Percentiles rank a stretch among this genome's conserved stretches.
Evolutionary conservation across 1,139 yeast species (phyloP).

Genomic region (Pichia sp.): DNA sequence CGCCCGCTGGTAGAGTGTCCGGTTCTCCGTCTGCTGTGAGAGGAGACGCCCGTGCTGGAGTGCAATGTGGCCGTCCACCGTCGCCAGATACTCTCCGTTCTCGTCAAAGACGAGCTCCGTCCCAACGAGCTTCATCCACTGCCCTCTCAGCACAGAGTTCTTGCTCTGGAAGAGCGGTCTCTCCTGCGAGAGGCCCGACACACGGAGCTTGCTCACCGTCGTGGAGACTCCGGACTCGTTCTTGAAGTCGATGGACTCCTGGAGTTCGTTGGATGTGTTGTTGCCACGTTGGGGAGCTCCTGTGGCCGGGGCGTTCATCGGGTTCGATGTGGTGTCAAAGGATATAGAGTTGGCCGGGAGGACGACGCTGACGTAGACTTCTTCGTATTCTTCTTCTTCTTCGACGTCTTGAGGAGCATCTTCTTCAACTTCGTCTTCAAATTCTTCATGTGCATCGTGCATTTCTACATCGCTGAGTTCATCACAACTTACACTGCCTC

Average conservation of each 20-base stretch:
- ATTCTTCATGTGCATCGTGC: slow-evolving; percentile 14
- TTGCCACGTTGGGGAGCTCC: neutral
- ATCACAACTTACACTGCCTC: slow-evolving; percentile 22
- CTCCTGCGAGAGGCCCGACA: slow-evolving; percentile 50
- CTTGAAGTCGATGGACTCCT: slow-evolving; percentile 21
- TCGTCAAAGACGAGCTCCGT: slow-evolving; percentile 71
- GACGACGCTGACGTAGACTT: slow-evolving; percentile 44
- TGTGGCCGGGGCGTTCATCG: slow-evolving; percentile 8
- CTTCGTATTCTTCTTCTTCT: slow-evolving; percentile 31
- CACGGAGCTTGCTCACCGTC: slow-evolving; percentile 41
- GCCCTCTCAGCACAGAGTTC: slow-evolving; percentile 62
- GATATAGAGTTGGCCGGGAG: slow-evolving; percentile 33
- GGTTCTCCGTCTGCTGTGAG: slow-evolving; percentile 20
- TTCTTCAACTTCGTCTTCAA: slow-evolving; percentile 23
- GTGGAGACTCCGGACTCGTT: slow-evolving; percentile 18
- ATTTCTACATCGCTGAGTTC: slow-evolving; percentile 10
- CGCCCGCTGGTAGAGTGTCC: slow-evolving; percentile 25
- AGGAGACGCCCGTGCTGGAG: slow-evolving; percentile 31
- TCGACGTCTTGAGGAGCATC: slow-evolving; percentile 15
- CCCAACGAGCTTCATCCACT: slow-evolving; percentile 80
- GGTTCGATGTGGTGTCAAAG: slow-evolving; percentile 12
- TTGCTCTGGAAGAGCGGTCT: slow-evolving; percentile 56
- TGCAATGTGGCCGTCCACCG: slow-evolving; percentile 30
- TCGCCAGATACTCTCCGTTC: slow-evolving; percentile 47
- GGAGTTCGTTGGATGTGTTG: slow-evolving; percentile 14